phyloP scores from a whole-genome alignment of 176 grass and related monocot species.

The Olyra latifolia region DNA sequence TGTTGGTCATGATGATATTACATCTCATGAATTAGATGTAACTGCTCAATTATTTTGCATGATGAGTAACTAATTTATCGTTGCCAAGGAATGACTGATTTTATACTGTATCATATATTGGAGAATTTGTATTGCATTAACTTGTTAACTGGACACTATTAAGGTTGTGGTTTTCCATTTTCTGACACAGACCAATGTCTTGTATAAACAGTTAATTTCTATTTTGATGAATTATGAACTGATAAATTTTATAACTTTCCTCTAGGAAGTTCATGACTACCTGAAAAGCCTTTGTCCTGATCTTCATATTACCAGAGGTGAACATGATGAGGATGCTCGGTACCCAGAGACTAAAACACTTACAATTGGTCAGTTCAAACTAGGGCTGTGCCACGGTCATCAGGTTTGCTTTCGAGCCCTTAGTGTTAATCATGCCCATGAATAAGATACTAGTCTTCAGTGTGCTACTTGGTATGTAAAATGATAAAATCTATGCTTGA shows the following conservation, averaged over 20 bases:
- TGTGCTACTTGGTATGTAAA: not conserved
- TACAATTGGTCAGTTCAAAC: conserved; percentile 98
- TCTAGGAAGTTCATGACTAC: conserved; percentile 95
- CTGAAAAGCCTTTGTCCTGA: conserved; percentile 98
- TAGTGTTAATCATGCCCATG: conserved; percentile 16
- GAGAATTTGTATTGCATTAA: conserved; percentile 9
- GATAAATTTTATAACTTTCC: conserved; percentile 8
- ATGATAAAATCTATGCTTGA: not conserved
- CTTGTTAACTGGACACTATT: not conserved
- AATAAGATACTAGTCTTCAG: not conserved
- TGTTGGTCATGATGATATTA: conserved; percentile 14
- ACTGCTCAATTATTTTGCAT: not conserved
- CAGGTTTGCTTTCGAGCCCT: conserved; percentile 56
- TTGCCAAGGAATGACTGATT: not conserved
- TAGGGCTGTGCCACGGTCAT: conserved; percentile 94
- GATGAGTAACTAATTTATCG: conserved; percentile 9
- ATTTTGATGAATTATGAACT: not conserved
- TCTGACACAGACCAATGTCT: not conserved
- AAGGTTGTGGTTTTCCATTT: not conserved
- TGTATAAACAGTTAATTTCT: conserved; percentile 24
- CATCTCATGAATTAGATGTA: not conserved
- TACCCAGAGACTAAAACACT: conserved; percentile 97
- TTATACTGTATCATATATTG: not conserved
- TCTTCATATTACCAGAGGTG: conserved; percentile 86
- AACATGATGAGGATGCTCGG: conserved; percentile 91